These are phyloP conservation scores for Chalciporus sp. DNA, from an alignment of 1,284 basidiomycete genomes.

Conservation along the genomic window DNA sequence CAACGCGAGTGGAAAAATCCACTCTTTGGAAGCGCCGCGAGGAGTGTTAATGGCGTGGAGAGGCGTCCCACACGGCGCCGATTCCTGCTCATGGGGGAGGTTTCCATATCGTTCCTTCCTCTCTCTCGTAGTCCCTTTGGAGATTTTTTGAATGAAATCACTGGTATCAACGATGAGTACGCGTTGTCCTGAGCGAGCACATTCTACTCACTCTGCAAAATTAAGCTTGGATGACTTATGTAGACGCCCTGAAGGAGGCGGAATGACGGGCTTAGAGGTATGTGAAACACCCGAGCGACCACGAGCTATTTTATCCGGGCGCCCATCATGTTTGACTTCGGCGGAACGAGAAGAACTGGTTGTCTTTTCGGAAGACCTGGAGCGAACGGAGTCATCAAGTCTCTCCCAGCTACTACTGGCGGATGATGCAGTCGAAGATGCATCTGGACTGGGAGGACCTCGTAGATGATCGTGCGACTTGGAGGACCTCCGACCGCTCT, in stretches of 20 bases:
- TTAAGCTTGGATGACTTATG: constrained; percentile 24
- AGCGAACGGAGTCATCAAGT: constrained; percentile 6
- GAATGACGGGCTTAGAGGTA: constrained; percentile 30
- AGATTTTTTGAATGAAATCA: constrained; percentile 31
- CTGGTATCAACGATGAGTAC: constrained; percentile 19
- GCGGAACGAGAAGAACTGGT: constrained; percentile 7
- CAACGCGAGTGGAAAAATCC: constrained; percentile 72
- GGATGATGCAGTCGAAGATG: constrained; percentile 7
- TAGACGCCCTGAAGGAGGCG: constrained; percentile 24
- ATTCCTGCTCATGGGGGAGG: constrained; percentile 36
- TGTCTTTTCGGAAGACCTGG: constrained; percentile 18
- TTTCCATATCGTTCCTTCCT: constrained; percentile 10
- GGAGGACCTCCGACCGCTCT: constrained; percentile 14
- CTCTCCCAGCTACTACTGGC: constrained; percentile 18
- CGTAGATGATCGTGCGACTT: constrained; percentile 28
- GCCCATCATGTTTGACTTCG: constrained; percentile 10
- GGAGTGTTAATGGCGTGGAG: constrained; percentile 41
- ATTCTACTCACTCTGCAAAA: constrained; percentile 31
- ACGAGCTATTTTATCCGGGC: constrained; percentile 14
- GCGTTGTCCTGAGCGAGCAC: neutral
- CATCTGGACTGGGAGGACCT: constrained; percentile 21
- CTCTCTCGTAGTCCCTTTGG: constrained; percentile 17
- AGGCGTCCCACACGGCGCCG: constrained; percentile 36
- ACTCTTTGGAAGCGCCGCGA: constrained; percentile 44
- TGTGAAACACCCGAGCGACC: constrained; percentile 14